Evolutionary conservation across 805 yeast species (phyloP), one percentile per base, ranked within the genome.

Genomic region (Komagataella pastoris): DNA sequence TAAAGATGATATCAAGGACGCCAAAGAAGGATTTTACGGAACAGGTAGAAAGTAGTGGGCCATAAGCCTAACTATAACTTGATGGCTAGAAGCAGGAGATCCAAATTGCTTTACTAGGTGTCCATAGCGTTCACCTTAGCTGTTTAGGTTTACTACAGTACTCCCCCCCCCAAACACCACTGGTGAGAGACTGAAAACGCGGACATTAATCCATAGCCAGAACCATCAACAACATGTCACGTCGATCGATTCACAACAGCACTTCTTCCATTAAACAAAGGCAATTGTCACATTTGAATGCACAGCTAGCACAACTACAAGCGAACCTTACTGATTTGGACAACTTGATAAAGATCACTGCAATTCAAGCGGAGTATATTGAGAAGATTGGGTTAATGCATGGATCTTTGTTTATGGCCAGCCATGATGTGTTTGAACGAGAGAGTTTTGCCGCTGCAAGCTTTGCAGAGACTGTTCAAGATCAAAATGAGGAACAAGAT

Each of bases 311-410:
- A 3, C 59, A 69, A 51, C 59, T 73, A 19, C 72, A 71, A 51
- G 66, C 72, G n/a, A 72, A 72, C 52, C 55, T 73, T 18, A 51
- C 63, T 6, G 73, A 70, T 46, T 66, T 73, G 54, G 67, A 70
- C 54, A 68, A 65, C 53, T 57, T 71, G 51, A 56, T 73, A 7
- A 57, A 61, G 43, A 66, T 67, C n/a, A 68, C 74, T 6, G 58
- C 68, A 24, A 58, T 62, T 21, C 77, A 73, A 55, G 67, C 61
- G 53, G 64, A 67, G 53, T 55, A 66, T 3, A 67, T 73, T 18
- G 70, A 72, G 56, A 63, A 63, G 46, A 57, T 73, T 49, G 77
- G 74, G 6, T 61, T 68, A 46, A 65, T 69, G 56, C 77, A 73
- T 53, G 76, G 73, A 14, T 61, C 70, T 7, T 60, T 73, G 58